phyloP scores from a whole-genome alignment of 352 stramenopile species.

The Thalassiosira mediterranea region DNA sequence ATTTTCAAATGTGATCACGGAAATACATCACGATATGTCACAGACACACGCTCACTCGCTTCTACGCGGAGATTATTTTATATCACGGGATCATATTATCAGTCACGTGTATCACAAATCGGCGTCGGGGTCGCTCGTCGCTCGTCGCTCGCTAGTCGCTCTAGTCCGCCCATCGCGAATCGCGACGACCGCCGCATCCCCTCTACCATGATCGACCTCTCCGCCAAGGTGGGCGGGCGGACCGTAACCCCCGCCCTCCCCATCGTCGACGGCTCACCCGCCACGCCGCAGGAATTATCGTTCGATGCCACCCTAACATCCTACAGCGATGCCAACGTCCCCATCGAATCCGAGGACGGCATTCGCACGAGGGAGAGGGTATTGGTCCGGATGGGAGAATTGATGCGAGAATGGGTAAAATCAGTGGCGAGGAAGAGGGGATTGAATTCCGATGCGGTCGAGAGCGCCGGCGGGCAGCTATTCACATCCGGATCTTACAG shows the following conservation, averaged over 20 bases:
- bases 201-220: conserved; percentile 40
- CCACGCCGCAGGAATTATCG: conserved; percentile 50
- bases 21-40: no score
- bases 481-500: conserved; percentile 89
- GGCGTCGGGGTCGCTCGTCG: no score
- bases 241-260: conserved; percentile 65
- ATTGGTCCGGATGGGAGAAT: conserved; percentile 69
- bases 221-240: conserved; percentile 64
- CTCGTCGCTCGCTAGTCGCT: no score
- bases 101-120: no score
- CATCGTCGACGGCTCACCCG: conserved; percentile 62
- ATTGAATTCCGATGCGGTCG: conserved; percentile 67
- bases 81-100: no score
- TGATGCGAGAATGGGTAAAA: conserved; percentile 82
- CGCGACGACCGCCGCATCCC: no score
- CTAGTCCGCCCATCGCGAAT: no score
- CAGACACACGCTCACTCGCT: no score
- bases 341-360: conserved; percentile 69
- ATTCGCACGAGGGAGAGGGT: conserved; percentile 78
- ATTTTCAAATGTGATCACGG: no score
- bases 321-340: conserved; percentile 62
- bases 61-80: no score
- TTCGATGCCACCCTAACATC: conserved; percentile 57
- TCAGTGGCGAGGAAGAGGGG: conserved; percentile 70
- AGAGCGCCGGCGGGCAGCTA: conserved; percentile 78